Base-by-base conservation (phyloP, 495 filamentous ascomycete species). In the Neurospora sp. region DNA sequence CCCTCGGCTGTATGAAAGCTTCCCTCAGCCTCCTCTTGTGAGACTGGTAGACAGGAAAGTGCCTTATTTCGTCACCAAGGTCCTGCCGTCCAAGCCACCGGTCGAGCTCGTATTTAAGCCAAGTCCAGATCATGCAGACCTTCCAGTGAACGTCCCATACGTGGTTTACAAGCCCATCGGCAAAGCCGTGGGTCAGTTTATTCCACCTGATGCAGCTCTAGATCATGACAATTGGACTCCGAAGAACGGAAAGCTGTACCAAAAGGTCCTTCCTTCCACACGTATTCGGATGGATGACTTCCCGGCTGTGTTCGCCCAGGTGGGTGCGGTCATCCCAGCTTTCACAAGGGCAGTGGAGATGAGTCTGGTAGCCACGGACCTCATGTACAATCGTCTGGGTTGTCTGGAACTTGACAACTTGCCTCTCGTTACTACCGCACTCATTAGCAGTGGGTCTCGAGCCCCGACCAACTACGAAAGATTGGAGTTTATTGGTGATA, bases 401-500 rank as follows among this genome's bases (percentile, higher is more conserved):
- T 80, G 82, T 5, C 81, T 92, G 4, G 78, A 76, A 0, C 88
- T 96, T 69, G 78, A 79, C 0, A 78, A 90, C 73, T 72, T 89
- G 7, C 74, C 78, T 3, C 87, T 92, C 40, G 81, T 98, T 4
- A 75, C 90, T n/a, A 91, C 87, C 8, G 94, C 95, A 1, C 90
- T 96, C 70, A 91, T 84, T 40, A 84, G 92, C 1, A 89, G 91
- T 0, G 83, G 86, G 2, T 88, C 93, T 0, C 78, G 82, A 10
- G 89, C 90, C 59, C 75, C 75, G 3, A 87, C 83, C 0, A 86
- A 98, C 73, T 99, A 99, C 77, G 92, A 99, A 75, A 86, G 92
- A 31, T 84, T 96, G 1, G 96, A 99, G 79, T 97, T 97, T 76
- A 83, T 98, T 0, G 96, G 96, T 0, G 96, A 99, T 75, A 87